Base-by-base conservation (phyloP, 75 land plant genomes). In the Chamaecyparis obtusa region DNA sequence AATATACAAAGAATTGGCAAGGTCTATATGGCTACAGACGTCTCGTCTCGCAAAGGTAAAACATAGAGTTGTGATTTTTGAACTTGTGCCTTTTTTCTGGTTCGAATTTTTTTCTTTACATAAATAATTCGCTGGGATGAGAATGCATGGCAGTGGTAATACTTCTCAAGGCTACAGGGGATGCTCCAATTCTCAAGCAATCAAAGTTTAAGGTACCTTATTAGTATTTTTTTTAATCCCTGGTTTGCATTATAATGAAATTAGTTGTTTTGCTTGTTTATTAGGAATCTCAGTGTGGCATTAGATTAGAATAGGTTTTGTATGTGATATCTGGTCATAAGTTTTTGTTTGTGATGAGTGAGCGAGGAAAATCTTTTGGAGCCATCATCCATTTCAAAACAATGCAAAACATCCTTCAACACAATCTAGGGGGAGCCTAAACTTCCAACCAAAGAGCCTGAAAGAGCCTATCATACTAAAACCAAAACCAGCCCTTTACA, bases 131-230 rank as follows among this genome's bases (percentile, higher is more conserved):
- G 33, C 36, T 33, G 76, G 36, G 10, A 10, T 32, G 32, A 35
- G 35, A 74, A 36, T 86, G 19, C 30, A 14, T 79, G 90, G 88
- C 93, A 97, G 99, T 97, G 43, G 95, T 97, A 43, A 93, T 97
- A 74, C 95, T 93, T 67, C 90, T 96, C 67, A 92, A 94, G 88
- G 96, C 97, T 15, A 95, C 96, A 8, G 99, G 99, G 2, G 99
- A 96, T 86, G 99, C 97, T 37, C 97, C 97, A 1, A 96, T 97
- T 71, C 95, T 97, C 49, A 97, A 97, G 89, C 97, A 96, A 89
- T 89, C 94, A 30, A 97, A 97, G 78, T 97, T 97, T 89, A 97
- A 96, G 97, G 97, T 95, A 44, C 27, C 15, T 46, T 24, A 64
- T 64, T 64, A 64, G 21, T 60, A n/a, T 60, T 64, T 17, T 57